Percentiles rank a stretch among this genome's conserved stretches.
These are phyloP conservation scores for Pholiota conissans DNA, from an alignment of 768 basidiomycete genomes.

Conservation along the genomic window DNA sequence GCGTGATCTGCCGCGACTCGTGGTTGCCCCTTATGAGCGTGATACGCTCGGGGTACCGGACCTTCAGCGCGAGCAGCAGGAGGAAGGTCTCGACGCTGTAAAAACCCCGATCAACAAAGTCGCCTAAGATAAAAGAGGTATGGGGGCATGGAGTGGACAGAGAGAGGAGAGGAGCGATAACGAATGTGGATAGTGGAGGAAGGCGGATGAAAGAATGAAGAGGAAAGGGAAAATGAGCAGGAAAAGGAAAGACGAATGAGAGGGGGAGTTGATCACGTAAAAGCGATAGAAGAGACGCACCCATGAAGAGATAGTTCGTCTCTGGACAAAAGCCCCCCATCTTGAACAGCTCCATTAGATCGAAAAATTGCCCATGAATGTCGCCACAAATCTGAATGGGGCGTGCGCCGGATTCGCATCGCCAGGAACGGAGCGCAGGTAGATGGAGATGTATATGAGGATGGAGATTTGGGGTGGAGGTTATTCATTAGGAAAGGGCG, in stretches of 20 bases:
- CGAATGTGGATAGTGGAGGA: background rate
- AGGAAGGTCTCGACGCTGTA: conserved; percentile 97
- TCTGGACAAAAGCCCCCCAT: conserved; percentile 91
- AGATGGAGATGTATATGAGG: too few relatives aligned
- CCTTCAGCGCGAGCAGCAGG: conserved; percentile 91
- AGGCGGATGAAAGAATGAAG: conserved; percentile 6
- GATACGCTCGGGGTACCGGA: conserved; percentile 96
- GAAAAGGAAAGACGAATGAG: background rate
- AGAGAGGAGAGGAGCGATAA: too few relatives aligned
- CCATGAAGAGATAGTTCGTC: conserved; percentile 97
- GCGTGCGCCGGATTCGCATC: too few relatives aligned
- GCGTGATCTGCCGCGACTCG: conserved; percentile 96
- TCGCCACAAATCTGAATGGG: conserved; percentile 80
- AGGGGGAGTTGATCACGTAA: conserved; percentile 7
- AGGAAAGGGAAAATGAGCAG: conserved; percentile 7
- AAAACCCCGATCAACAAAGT: conserved; percentile 97
- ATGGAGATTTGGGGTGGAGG: background rate
- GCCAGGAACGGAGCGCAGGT: background rate
- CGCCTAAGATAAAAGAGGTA: too few relatives aligned
- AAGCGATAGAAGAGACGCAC: conserved; percentile 40
- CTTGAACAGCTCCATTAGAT: conserved; percentile 93
- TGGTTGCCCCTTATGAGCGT: conserved; percentile 98
- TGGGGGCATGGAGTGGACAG: too few relatives aligned
- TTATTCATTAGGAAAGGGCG: background rate
- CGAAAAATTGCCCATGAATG: conserved; percentile 97